Evolutionary conservation across 495 filamentous ascomycete genomes (phyloP).

Genomic region (Niebla homalea): DNA sequence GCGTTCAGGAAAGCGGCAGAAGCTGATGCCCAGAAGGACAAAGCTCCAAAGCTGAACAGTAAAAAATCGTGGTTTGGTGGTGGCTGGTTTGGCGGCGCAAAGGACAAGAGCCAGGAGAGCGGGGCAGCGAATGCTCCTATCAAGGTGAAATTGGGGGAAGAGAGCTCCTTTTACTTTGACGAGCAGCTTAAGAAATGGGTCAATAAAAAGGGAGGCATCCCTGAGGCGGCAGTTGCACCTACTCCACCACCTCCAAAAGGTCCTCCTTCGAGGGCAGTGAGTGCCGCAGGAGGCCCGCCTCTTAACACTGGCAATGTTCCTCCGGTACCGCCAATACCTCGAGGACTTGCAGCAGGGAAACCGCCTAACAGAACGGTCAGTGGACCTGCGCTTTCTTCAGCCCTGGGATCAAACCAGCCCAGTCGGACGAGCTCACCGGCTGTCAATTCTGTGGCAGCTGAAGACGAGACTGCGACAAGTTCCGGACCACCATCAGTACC

Average conservation of each 20-base stretch:
- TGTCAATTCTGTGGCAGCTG: constrained; percentile 11
- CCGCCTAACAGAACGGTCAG: constrained; percentile 28
- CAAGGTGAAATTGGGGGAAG: constrained; percentile 88
- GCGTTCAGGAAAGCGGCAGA: constrained; percentile 73
- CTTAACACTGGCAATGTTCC: constrained; percentile 16
- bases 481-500: constrained; percentile 17
- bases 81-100: constrained; percentile 71
- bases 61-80: constrained; percentile 74
- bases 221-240: constrained; percentile 32
- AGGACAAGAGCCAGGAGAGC: constrained; percentile 35
- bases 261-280: constrained; percentile 22
- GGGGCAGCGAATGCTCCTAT: constrained; percentile 54
- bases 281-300: constrained; percentile 15
- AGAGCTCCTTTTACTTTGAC: constrained; percentile 87
- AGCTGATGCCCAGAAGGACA: constrained; percentile 52
- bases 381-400: constrained; percentile 23
- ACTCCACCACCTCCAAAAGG: constrained; percentile 40
- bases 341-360: constrained; percentile 14
- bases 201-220: constrained; percentile 69
- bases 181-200: constrained; percentile 92
- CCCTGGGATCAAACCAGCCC: constrained; percentile 23
- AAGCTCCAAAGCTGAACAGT: constrained; percentile 19
- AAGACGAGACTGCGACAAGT: constrained; percentile 1
- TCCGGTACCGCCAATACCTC: constrained; percentile 23
- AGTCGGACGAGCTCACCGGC: constrained; percentile 19